Evolutionary conservation across 2,329 filamentous ascomycete genomes (phyloP).

Genomic region (Zopfia rhizophila): DNA sequence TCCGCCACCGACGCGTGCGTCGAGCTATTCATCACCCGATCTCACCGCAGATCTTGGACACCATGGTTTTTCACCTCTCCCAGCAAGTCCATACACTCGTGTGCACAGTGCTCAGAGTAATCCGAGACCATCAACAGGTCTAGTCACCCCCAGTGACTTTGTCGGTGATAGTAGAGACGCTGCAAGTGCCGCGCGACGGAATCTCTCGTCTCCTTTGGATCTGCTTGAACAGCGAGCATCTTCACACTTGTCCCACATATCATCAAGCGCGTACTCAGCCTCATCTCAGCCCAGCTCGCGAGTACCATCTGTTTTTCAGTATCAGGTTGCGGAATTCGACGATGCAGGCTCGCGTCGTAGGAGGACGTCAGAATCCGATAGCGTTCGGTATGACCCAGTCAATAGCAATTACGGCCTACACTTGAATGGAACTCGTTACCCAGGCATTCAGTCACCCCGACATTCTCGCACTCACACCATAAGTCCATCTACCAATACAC

Average conservation of each 20-base stretch:
- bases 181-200: slow-evolving; percentile 26
- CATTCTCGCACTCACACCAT: no score
- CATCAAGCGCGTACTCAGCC: slow-evolving; percentile 5
- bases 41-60: slow-evolving; percentile 12
- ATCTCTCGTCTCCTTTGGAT: slow-evolving; percentile 40
- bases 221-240: slow-evolving; percentile 32
- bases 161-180: slow-evolving; percentile 26
- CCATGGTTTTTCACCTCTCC: slow-evolving; percentile 25
- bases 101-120: slow-evolving; percentile 7
- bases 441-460: background rate
- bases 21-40: slow-evolving; percentile 27
- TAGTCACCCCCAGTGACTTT: slow-evolving; percentile 18
- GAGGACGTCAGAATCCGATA: slow-evolving; percentile 3
- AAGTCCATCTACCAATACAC: no score
- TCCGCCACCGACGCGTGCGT: slow-evolving; percentile 15
- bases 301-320: slow-evolving; percentile 5
- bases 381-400: slow-evolving; percentile 12
- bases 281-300: slow-evolving; percentile 7
- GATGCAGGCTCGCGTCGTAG: background rate
- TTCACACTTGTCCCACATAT: slow-evolving; percentile 22
- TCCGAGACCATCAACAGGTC: slow-evolving; percentile 12
- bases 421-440: slow-evolving; percentile 3
- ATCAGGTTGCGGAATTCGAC: slow-evolving; percentile 8
- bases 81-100: slow-evolving; percentile 36
- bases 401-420: slow-evolving; percentile 7